phyloP scores from a whole-genome alignment of 2,329 filamentous ascomycete genomes.

The Aspergillus brasiliensis region DNA sequence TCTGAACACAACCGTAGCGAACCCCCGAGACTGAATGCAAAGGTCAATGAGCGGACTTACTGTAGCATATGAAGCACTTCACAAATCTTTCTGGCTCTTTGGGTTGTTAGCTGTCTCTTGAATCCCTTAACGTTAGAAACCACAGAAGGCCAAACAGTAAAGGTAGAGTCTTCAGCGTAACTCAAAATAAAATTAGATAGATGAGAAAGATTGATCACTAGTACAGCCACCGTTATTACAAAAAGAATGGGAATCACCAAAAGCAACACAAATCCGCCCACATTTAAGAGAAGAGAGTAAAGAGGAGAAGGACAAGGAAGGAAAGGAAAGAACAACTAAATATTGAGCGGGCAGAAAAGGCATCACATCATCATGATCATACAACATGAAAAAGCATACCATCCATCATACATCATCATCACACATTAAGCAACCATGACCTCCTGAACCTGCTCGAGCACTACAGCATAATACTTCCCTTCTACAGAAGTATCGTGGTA shows the following conservation, averaged over 20 bases:
- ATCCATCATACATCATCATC: not conserved
- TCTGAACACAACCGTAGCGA: too few species aligned
- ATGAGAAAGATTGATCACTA: too few species aligned
- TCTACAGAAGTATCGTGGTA: constrained; percentile 41
- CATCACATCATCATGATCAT: constrained; percentile 7
- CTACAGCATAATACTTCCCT: constrained; percentile 42
- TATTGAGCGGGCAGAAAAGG: not conserved
- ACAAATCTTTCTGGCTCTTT: too few species aligned
- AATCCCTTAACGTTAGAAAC: too few species aligned
- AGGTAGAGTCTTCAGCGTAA: too few species aligned
- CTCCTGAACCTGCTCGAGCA: constrained; percentile 34
- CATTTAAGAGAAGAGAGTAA: not conserved
- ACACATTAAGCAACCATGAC: not conserved
- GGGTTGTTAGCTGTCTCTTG: too few species aligned
- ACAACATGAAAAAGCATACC: not conserved
- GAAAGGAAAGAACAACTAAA: not conserved
- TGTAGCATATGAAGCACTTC: too few species aligned
- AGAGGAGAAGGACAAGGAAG: not conserved
- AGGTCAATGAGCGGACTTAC: too few species aligned
- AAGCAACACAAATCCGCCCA: not conserved
- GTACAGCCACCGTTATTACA: too few species aligned
- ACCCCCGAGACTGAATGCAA: too few species aligned
- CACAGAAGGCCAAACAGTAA: too few species aligned
- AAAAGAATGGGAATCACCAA: not conserved
- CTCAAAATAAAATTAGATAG: too few species aligned